Percentiles rank a stretch among this genome's conserved stretches.
Evolutionary conservation across 176 grass and related monocot genomes (phyloP).

Genomic region (Oryza glumipatula): DNA sequence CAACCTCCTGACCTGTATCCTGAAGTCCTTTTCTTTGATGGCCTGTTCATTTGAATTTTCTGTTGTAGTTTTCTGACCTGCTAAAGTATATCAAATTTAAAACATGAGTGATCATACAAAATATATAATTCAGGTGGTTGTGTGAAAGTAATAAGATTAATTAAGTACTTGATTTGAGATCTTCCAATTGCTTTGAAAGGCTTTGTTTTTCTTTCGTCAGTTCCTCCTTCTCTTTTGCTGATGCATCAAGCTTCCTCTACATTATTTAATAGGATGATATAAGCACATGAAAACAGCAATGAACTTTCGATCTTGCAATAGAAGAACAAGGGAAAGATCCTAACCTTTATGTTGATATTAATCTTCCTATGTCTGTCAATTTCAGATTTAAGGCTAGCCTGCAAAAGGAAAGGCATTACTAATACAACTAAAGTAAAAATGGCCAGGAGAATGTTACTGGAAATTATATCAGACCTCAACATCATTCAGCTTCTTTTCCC

Average conservation of each 20-base stretch:
- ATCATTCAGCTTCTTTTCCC: conserved; percentile 77
- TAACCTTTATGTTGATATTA: conserved; percentile 50
- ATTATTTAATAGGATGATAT: conserved; percentile 32
- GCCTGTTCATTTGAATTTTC: conserved; percentile 72
- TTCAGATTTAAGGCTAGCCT: conserved; percentile 73
- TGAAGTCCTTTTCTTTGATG: conserved; percentile 82
- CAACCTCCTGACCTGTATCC: conserved; percentile 72
- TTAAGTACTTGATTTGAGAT: conserved; percentile 85
- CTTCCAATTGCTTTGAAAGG: conserved; percentile 86
- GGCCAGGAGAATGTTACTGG: neutral
- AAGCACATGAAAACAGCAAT: conserved; percentile 10
- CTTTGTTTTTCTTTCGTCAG: conserved; percentile 61
- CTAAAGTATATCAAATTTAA: conserved; percentile 46
- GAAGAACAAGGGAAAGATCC: conserved; percentile 23
- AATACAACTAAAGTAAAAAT: conserved; percentile 20
- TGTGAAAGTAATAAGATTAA: neutral
- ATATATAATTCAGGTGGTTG: neutral
- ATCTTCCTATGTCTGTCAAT: conserved; percentile 61
- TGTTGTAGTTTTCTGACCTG: conserved; percentile 64
- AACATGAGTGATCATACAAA: conserved; percentile 18
- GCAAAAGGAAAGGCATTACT: conserved; percentile 29
- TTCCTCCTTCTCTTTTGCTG: conserved; percentile 66
- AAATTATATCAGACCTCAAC: conserved; percentile 67
- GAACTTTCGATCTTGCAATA: conserved; percentile 10
- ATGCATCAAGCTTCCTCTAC: conserved; percentile 66